Evolutionary conservation across 2,329 filamentous ascomycete species (phyloP).

Genomic region (Triangularia verruculosa): DNA sequence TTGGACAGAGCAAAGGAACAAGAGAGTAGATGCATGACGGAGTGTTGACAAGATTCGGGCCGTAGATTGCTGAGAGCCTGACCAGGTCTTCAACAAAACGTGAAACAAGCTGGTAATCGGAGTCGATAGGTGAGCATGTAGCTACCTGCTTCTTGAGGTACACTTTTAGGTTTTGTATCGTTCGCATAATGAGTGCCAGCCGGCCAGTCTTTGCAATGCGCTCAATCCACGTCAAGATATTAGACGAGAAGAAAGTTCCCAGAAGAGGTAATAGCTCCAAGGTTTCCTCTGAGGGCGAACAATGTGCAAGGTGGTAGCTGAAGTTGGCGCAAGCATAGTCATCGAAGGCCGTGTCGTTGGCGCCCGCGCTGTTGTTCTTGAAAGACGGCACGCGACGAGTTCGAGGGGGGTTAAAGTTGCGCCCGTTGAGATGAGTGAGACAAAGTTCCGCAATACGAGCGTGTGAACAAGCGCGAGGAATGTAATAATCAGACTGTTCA

Average conservation of each 20-base stretch:
- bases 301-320: slow-evolving; percentile 36
- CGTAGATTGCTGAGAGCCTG: slow-evolving; percentile 17
- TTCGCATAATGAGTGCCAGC: slow-evolving; percentile 14
- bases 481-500: slow-evolving; percentile 23
- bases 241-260: slow-evolving; percentile 32
- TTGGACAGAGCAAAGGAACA: slow-evolving; percentile 21
- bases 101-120: slow-evolving; percentile 15
- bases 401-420: slow-evolving; percentile 36
- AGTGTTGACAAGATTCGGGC: slow-evolving; percentile 15
- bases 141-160: slow-evolving; percentile 19
- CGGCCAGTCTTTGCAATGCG: slow-evolving; percentile 21
- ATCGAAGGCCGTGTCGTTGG: slow-evolving; percentile 16
- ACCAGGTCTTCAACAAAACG: slow-evolving; percentile 18
- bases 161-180: slow-evolving; percentile 15
- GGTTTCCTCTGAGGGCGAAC: slow-evolving; percentile 19
- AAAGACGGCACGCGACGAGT: slow-evolving; percentile 19
- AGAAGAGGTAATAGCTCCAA: slow-evolving; percentile 27
- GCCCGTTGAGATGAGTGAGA: slow-evolving; percentile 34
- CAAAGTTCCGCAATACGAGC: slow-evolving; percentile 35
- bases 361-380: slow-evolving; percentile 3
- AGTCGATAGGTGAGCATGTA: slow-evolving; percentile 17
- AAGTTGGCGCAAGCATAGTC: slow-evolving; percentile 34
- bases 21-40: slow-evolving; percentile 21
- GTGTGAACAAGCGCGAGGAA: slow-evolving; percentile 27
- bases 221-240: slow-evolving; percentile 40